Conservation (phyloP, 169 alveolate genomes). For the Plasmodium sp. region DNA sequence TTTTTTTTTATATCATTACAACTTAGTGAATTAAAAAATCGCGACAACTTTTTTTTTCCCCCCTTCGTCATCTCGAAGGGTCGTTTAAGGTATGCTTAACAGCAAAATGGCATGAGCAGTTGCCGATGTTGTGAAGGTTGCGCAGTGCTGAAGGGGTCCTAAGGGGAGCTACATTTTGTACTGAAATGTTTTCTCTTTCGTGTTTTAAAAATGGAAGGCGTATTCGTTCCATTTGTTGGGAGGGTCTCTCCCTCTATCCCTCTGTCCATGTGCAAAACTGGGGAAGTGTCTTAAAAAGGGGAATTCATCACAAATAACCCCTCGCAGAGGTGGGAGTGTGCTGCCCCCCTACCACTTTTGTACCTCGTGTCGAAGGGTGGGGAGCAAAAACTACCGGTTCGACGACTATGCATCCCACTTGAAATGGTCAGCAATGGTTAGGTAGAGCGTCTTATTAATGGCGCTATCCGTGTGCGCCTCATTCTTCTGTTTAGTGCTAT, state of each 20-base stretch:
- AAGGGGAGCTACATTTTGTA: background rate
- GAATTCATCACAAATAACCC: background rate
- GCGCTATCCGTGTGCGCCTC: slow-evolving; percentile 7
- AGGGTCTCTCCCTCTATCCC: background rate
- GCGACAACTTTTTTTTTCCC: background rate
- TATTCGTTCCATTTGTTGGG: background rate
- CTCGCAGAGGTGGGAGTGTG: background rate
- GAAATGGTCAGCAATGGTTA: slow-evolving; percentile 84
- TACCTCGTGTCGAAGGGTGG: background rate
- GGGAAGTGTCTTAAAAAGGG: background rate
- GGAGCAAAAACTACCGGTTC: background rate
- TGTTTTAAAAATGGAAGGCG: background rate
- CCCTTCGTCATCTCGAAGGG: background rate
- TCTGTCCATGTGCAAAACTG: background rate
- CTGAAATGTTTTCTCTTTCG: background rate
- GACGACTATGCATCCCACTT: slow-evolving; percentile 77
- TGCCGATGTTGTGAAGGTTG: background rate
- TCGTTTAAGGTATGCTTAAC: background rate
- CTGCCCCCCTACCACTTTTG: background rate
- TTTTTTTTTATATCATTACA: slow-evolving; percentile 4
- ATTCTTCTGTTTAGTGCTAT: background rate
- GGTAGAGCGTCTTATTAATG: slow-evolving; percentile 77
- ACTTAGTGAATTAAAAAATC: background rate
- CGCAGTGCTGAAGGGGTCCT: background rate
- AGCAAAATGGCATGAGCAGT: background rate